Percentiles rank a stretch among this genome's conserved stretches.
These are phyloP conservation scores for Trypanosoma melophagium DNA, from an alignment of 208 protist genomes.

Conservation along the genomic window DNA sequence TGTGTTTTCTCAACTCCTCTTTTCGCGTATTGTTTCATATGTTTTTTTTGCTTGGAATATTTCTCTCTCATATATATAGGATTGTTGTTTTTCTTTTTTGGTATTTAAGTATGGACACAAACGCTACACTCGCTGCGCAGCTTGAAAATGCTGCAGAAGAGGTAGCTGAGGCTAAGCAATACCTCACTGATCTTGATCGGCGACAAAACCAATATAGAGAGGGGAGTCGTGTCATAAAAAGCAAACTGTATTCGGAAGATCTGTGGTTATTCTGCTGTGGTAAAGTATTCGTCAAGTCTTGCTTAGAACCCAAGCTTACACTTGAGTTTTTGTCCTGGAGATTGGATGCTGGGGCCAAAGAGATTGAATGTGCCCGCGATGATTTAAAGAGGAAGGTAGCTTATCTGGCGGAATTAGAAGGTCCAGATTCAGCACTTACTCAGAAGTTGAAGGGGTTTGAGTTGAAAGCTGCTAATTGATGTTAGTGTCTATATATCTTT, in stretches of 20 bases:
- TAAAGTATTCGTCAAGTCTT: conserved; percentile 76
- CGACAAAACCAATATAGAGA: conserved; percentile 82
- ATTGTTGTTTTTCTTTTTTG: not conserved
- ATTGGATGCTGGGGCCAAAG: conserved; percentile 49
- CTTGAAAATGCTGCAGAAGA: conserved; percentile 65
- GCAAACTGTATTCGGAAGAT: conserved; percentile 34
- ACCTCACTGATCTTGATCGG: conserved; percentile 73
- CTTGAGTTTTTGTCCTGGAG: conserved; percentile 66
- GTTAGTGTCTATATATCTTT: too few relatives aligned
- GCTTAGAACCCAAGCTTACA: conserved; percentile 50
- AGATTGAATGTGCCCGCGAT: conserved; percentile 61
- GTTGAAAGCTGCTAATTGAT: conserved; percentile 31
- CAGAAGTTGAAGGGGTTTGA: conserved; percentile 75
- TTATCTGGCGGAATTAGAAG: conserved; percentile 73
- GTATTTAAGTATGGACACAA: conserved; percentile 8
- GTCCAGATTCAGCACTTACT: conserved; percentile 67
- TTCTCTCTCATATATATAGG: not conserved
- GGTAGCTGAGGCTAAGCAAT: conserved; percentile 62
- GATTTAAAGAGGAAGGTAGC: conserved; percentile 79
- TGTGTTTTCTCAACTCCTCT: too few relatives aligned
- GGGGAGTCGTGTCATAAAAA: conserved; percentile 54
- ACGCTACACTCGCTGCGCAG: conserved; percentile 32
- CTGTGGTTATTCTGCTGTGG: conserved; percentile 77
- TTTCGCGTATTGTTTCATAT: too few relatives aligned
- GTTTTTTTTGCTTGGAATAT: too few relatives aligned